Evolutionary conservation across 2,329 filamentous ascomycete species (phyloP).

Genomic region (Aspergillus ochraceoroseus): DNA sequence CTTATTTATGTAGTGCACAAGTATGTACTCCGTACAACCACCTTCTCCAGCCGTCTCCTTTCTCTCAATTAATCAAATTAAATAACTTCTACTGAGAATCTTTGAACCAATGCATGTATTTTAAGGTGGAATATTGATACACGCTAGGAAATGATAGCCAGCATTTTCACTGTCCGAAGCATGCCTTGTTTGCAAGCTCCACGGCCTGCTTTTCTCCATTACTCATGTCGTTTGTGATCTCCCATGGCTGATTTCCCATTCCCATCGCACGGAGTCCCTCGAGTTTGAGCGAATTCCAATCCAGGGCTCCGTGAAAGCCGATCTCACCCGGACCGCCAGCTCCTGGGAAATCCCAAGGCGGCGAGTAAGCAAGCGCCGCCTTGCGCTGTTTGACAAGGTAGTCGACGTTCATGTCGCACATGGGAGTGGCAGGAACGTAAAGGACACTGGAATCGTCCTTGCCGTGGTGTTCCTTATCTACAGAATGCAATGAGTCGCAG

Average conservation of each 20-base stretch:
- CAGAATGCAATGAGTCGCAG: conserved; percentile 74
- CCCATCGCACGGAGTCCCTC: conserved; percentile 56
- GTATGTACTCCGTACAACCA: too few relatives aligned
- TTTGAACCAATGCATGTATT: too few relatives aligned
- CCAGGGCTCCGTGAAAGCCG: conserved; percentile 37
- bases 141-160: too few relatives aligned
- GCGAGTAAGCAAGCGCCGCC: conserved; percentile 64
- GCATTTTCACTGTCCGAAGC: conserved; percentile 41
- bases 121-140: too few relatives aligned
- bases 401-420: conserved; percentile 67
- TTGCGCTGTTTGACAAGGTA: conserved; percentile 67
- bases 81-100: too few relatives aligned
- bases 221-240: conserved; percentile 44
- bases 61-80: too few relatives aligned
- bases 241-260: conserved; percentile 48
- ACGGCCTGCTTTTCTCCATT: conserved; percentile 51
- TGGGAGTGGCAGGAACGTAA: conserved; percentile 82
- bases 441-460: conserved; percentile 71
- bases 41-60: too few relatives aligned
- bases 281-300: conserved; percentile 39
- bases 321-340: conserved; percentile 42
- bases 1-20: too few relatives aligned
- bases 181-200: conserved; percentile 51
- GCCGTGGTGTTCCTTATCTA: conserved; percentile 73
- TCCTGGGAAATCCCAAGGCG: conserved; percentile 66